Base-by-base conservation (phyloP, 129 eudicot species). In the Gnaphalium uliginosum region DNA sequence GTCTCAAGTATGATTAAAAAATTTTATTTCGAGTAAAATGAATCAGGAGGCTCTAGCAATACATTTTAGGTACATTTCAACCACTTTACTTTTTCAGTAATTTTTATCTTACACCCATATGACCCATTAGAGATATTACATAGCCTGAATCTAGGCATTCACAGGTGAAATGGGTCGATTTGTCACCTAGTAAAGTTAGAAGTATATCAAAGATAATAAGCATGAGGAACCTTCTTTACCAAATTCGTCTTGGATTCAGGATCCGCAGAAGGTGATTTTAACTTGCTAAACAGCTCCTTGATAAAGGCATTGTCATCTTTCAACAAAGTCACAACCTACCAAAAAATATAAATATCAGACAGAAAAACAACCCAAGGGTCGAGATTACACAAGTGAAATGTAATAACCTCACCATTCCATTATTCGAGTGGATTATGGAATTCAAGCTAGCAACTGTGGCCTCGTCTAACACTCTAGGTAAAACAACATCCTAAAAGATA, bases 371-470 rank as follows among this genome's bases (percentile, higher is more conserved):
- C 57, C 57, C 43, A 51, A 43, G 72, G 6, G 32, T 46, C 67
- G 17, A 53, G 14, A 43, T 72, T 70, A 35, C 71, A 79, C 41
- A 66, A 26, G 17, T 46, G 35, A 50, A 68, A 72, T 27, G 41
- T 21, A 66, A 71, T 51, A 59, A 84, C 63, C 96, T 88, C 79
- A 93, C 98, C 77, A 82, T 60, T 71, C 96, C 96, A 85, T 93
- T 88, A 70, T 90, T 93, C 71, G 96, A 91, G 84, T 88, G 98
- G 43, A 93, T 75, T 59, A 93, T 88, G 58, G 96, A 86, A 80
- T 85, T 93, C 32, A 93, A 81, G 80, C 81, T 90, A 39, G 95
- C 96, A 79, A 81, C 66, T 27, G 89, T 82, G 56, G 85, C 84
- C 18, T 93, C 98, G 81, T 93, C 98, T 86, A 90, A 67, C 32